Evolutionary conservation across 2,329 filamentous ascomycete genomes (phyloP), one percentile per base, ranked within the genome.

Genomic region (Trichophyton benhamiae): DNA sequence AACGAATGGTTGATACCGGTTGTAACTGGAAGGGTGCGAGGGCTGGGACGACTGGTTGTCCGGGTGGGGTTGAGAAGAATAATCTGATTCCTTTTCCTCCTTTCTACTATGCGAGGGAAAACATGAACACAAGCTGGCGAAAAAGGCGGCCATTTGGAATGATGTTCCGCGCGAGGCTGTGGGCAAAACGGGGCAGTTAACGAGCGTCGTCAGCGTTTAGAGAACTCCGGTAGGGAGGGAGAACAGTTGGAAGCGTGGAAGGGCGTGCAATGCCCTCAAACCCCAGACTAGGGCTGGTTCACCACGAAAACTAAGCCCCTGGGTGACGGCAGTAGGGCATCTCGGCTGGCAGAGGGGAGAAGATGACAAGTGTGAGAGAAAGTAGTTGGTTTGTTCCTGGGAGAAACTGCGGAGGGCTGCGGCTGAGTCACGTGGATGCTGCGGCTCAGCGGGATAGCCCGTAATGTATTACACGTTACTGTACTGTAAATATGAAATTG

Each of bases 81-180:
- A 20, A 44, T 25, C 25, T 17, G n/a, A 44, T 30, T 53, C 11
- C 36, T 58, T 49, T 9, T 59, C 46, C n/a, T 57, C 33, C 36
- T 60, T 58, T 60, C 60, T 63, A 60, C 61, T 57, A 33, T 30
- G 42, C 17, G 60, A 36, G n/a, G 61, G 17, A 57, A 55, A 64
- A 41, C 60, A 62, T 2, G 46, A 22, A 33, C 61, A 64, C n/a
- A 64, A 41, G 13, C 30, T 57, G 48, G 49, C 41, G 17, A 63
- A 53, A 52, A 58, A 61, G 13, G 60, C 38, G 13, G 62, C 48
- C 62, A 63, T 63, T 9, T 44, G 57, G 53, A 36, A 13, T n/a
- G 58, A 49, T 36, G 27, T 36, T 17, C 5, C 33, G 52, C 52
- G 27, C 27, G 27, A 55, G 52, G 27, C 52, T 55, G 52, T 55